Evolutionary conservation across 129 eudicot species (phyloP).

Genomic region (Ambrosia trifida): DNA sequence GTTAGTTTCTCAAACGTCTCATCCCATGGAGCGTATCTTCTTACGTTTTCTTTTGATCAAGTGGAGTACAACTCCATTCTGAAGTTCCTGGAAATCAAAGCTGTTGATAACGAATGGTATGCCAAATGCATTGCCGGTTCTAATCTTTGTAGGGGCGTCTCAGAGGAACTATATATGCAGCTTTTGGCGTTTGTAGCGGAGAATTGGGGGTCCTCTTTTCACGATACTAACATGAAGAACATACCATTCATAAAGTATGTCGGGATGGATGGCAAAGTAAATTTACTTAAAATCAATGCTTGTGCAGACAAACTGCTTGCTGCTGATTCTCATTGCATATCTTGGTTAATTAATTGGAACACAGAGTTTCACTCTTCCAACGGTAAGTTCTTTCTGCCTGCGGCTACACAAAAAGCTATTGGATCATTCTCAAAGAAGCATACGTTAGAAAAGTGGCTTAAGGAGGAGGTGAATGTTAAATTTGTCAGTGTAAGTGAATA

Average conservation of each 20-base stretch:
- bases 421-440: slow-evolving; percentile 6
- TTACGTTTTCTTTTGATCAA: slow-evolving; percentile 46
- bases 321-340: background rate
- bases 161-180: slow-evolving; percentile 41
- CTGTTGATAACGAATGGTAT: slow-evolving; percentile 53
- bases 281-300: slow-evolving; percentile 27
- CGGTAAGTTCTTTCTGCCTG: slow-evolving; percentile 34
- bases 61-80: slow-evolving; percentile 31
- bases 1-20: slow-evolving; percentile 41
- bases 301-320: slow-evolving; percentile 29
- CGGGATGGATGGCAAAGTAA: slow-evolving; percentile 22
- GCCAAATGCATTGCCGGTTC: slow-evolving; percentile 54
- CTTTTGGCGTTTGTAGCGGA: slow-evolving; percentile 47
- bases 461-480: slow-evolving; percentile 26
- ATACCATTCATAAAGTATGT: slow-evolving; percentile 47
- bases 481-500: slow-evolving; percentile 35
- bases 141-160: slow-evolving; percentile 42
- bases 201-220: slow-evolving; percentile 40
- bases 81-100: slow-evolving; percentile 36
- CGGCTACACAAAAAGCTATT: slow-evolving; percentile 36
- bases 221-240: slow-evolving; percentile 34
- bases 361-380: slow-evolving; percentile 26
- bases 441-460: slow-evolving; percentile 42
- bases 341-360: slow-evolving; percentile 55
- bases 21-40: slow-evolving; percentile 49